Conservation (phyloP, 2,329 filamentous ascomycete species). For the Aspergillus quadricinctus region DNA sequence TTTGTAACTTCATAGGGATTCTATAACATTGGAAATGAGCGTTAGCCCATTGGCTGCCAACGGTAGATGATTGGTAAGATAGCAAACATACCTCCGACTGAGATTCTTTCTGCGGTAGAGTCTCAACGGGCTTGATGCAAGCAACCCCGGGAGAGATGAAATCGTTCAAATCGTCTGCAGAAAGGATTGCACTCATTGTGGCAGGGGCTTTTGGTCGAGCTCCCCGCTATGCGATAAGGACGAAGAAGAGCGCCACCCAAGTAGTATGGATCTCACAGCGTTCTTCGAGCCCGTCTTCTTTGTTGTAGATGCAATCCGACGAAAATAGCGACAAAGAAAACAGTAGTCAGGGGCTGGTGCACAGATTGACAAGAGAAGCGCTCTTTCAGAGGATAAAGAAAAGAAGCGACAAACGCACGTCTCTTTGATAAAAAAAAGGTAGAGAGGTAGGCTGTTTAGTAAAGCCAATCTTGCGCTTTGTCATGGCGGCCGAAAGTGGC, state of each 20-base stretch:
- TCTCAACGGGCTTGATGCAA: constrained; percentile 96
- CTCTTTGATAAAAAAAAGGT: background rate
- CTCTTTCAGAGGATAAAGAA: background rate
- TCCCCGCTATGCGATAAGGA: constrained; percentile 8
- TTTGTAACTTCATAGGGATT: constrained; percentile 82
- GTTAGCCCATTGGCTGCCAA: constrained; percentile 3
- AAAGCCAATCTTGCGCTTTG: background rate
- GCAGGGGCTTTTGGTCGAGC: constrained; percentile 13
- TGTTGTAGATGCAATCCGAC: background rate
- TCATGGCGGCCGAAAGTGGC: background rate
- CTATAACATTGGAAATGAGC: constrained; percentile 31
- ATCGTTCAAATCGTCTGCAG: constrained; percentile 94
- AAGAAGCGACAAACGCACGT: background rate
- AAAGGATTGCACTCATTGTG: constrained; percentile 93
- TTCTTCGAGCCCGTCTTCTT: background rate
- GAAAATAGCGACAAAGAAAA: background rate
- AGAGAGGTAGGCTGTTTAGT: background rate
- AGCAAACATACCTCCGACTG: constrained; percentile 39
- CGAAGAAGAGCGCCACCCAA: constrained; percentile 4
- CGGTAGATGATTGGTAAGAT: background rate
- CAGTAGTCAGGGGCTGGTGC: background rate
- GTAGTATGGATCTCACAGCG: background rate
- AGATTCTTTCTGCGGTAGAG: constrained; percentile 64
- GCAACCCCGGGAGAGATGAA: constrained; percentile 97
- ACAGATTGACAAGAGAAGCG: background rate